These are phyloP conservation scores for Pseudopyricularia cyperi DNA, from an alignment of 2,329 filamentous ascomycete species.

Conservation along the genomic window DNA sequence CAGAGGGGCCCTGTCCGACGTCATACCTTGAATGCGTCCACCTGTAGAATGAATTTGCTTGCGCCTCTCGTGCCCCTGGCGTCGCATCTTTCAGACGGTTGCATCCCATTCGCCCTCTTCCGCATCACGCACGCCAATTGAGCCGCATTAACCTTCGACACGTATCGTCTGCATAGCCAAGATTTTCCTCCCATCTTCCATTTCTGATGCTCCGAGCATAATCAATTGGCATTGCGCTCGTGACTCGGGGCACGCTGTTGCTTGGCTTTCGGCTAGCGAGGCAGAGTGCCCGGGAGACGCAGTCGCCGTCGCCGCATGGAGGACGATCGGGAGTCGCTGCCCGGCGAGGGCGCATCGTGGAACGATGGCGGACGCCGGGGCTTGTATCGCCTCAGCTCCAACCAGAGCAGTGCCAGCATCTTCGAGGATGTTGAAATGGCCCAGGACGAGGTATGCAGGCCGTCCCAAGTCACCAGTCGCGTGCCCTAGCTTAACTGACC, in stretches of 20 bases:
- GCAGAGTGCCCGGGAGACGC: constrained; percentile 5
- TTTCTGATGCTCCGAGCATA: background rate
- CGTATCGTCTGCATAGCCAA: background rate
- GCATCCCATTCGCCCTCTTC: background rate
- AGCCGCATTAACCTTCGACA: background rate
- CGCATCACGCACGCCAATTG: background rate
- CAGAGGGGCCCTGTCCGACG: background rate
- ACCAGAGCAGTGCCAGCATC: constrained; percentile 65
- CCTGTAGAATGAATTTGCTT: background rate
- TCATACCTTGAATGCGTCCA: background rate
- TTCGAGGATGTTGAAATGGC: constrained; percentile 98
- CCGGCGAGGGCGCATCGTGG: constrained; percentile 2
- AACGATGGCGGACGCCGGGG: constrained; percentile 1
- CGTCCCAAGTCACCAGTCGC: background rate
- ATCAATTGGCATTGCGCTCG: background rate
- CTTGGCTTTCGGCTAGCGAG: background rate
- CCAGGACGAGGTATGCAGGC: constrained; percentile 62
- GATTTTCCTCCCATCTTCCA: background rate
- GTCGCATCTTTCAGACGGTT: background rate
- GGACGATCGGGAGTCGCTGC: constrained; percentile 4
- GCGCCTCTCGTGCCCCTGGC: background rate
- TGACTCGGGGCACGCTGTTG: background rate
- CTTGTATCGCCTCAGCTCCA: constrained; percentile 55
- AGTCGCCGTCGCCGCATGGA: constrained; percentile 3
- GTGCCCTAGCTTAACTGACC: constrained; percentile 8